A percentile compares a stretch with the other conserved stretches of the same genome.
phyloP scores from a whole-genome alignment of 805 yeast species.

The Nakazawaea laoshanensis region DNA sequence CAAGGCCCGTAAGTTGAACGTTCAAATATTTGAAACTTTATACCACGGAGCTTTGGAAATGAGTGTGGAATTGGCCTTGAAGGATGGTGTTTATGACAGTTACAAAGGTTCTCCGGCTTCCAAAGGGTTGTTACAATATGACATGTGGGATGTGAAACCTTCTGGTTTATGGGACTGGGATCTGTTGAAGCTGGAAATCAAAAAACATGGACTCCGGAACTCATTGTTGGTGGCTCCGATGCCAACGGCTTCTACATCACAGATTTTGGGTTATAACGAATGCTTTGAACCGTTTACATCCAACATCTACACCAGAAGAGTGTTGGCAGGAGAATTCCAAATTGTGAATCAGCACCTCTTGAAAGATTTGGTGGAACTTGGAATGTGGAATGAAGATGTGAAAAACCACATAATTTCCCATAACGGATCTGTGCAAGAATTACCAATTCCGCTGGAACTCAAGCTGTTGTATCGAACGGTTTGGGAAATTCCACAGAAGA shows the following conservation, averaged over 20 bases:
- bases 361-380: slow-evolving; percentile 49
- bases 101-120: slow-evolving; percentile 55
- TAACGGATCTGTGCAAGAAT: slow-evolving; percentile 49
- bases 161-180: slow-evolving; percentile 55
- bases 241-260: slow-evolving; percentile 65
- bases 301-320: slow-evolving; percentile 55
- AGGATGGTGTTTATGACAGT: slow-evolving; percentile 41
- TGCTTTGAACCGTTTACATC: slow-evolving; percentile 60
- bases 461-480: slow-evolving; percentile 51
- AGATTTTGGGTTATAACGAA: slow-evolving; percentile 52
- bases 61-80: slow-evolving; percentile 42
- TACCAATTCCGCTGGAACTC: slow-evolving; percentile 45
- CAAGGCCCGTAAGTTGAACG: slow-evolving; percentile 47
- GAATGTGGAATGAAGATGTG: slow-evolving; percentile 50
- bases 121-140: slow-evolving; percentile 47
- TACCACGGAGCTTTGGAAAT: slow-evolving; percentile 54
- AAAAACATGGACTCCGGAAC: slow-evolving; percentile 45
- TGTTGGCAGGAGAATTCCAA: slow-evolving; percentile 56
- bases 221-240: slow-evolving; percentile 55
- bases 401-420: slow-evolving; percentile 47
- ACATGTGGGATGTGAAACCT: slow-evolving; percentile 52
- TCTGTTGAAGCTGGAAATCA: slow-evolving; percentile 37
- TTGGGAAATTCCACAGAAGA: slow-evolving; percentile 55
- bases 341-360: slow-evolving; percentile 52
- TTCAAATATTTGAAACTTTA: slow-evolving; percentile 53